Evolutionary conservation across 495 filamentous ascomycete genomes (phyloP), one percentile per base, ranked within the genome.

Genomic region (Letharia columbiana): DNA sequence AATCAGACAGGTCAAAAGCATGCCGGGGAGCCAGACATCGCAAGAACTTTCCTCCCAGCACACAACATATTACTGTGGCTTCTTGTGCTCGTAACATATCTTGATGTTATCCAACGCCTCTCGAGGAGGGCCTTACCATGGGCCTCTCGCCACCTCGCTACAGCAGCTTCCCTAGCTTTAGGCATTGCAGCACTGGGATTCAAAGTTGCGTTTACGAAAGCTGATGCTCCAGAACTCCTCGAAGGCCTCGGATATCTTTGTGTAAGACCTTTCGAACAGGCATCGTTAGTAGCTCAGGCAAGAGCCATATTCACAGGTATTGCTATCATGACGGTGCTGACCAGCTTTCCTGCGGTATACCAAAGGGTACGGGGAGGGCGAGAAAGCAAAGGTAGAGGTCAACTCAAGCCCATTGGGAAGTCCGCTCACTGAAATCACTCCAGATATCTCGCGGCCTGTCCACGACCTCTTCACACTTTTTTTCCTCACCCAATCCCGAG

Each of bases 1-100:
- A 97, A 97, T 73, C 94, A 97, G 74, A 98, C 94, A 0, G 94
- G 94, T 33, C 92, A 96, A 69, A 99, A 99, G 67, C 90, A 90
- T 69, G 86, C 94, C 20, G 93, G 91, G 18, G 89, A 87, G 60
- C 84, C 91, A 60, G 92, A 96, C 71, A 94, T 96, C 61, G 87
- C 88, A 63, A 86, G 85, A 45, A 79, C 69, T 11, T 87, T 89
- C 69, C 77, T 97, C 31, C 76, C 84, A 44, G 72, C 75, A 3
- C 82, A 89, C 68, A 85, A 82, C 2, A 64, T 77, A 31, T 61
- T 88, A 3, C 80, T 98, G 13, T 98, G 94, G 93, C 70, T 70
- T n/a, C 76, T 96, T 31, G 81, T 96, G 23, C 75, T 84, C 11
- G 70, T 79, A 17, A 87, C 90, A 4, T 98, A 98, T 72, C 70